Base-by-base conservation (phyloP, 495 filamentous ascomycete species). In the Poronia punctata region DNA sequence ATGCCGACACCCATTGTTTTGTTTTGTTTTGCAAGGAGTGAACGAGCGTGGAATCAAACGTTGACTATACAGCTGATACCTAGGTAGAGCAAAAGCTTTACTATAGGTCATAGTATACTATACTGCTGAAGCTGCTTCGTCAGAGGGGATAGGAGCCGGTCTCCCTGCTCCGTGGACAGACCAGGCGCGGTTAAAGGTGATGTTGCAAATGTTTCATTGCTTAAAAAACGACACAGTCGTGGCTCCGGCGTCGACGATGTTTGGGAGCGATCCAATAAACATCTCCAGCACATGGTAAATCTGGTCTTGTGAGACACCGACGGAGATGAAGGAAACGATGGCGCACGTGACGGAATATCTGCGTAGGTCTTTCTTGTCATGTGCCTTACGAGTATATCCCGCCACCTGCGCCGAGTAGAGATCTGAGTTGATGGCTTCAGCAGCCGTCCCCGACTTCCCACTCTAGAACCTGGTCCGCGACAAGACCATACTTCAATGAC, bases 401-500 rank as follows among this genome's bases (percentile, higher is more conserved):
- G 11, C 57, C 68, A 7, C 75, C 77, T 12, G 54, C 10, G 79
- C 79, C 78, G 71, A 82, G 65, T 71, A 83, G 3, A 81, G 64
- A 20, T 82, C 78, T 0, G 57, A 32, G 25, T 81, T 60, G 19
- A 54, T 45, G 12, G 52, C 0, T 59, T 74, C 3, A 76, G 58
- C 21, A 70, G 57, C 7, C 54, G 36, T 1, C 76, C 73, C 1
- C 48, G 25, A 82, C 76, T 40, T 83, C 69, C 57, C 59, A 78
- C 35, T 70, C 63, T 0, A 85, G 66, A 1, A 66, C 62, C 18
- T 81, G 66, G 42, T 83, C 80, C 0, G 79, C 78, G 3, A 54
- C 78, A 0, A 85, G 55, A 0, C 82, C 83, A 26, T 67, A 75
- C 4, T 50, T 57, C 0, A 72, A 68, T 5, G 52, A 50, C 7